Evolutionary conservation across 179 eudicot genomes (phyloP), one percentile per base, ranked within the genome.

Genomic region (Corrigiola litoralis): DNA sequence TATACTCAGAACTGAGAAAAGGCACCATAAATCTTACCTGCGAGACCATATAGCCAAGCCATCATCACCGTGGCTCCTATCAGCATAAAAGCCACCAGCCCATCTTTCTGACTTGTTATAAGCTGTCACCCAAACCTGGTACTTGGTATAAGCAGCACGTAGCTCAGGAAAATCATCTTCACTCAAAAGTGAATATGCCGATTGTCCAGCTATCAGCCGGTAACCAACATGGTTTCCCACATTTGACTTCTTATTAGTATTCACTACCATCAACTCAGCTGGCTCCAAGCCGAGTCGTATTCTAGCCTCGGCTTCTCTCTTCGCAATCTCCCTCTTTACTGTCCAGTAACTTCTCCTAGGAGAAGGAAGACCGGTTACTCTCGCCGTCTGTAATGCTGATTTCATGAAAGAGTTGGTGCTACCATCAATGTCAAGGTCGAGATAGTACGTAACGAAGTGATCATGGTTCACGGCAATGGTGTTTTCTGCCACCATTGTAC

Each of bases 71-170:
- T 66, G 88, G 67, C 97, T 90, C 74, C 82, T 65, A 51, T 90
- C 97, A 3, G 92, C 88, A 60, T 88, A 90, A 72, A 90, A 84
- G 11, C 97, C 97, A 55, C 79, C 90, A 45, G 92, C 95, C 92
- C 97, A 90, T 53, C 84, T 88, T 63, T 90, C 88, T 12, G 83
- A 74, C 79, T 66, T 82, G 66, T 80, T 67, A 60, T 88, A 90
- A 8, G 81, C 58, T 0, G 88, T 90, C 69, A 84, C 92, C 88
- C 88, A 90, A 40, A 88, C 76, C 58, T 88, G 88, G 64, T 90
- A 86, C 79, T 88, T 86, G 0, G 79, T 84, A 61, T 88, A 88
- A 18, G 88, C 61, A 23, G 82, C 87, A 4, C 97, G 76, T 10
- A 75, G 78, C 37, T 88, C 80, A 0, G 97, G 95, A 45, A 67